Evolutionary conservation across 257 asterid species (phyloP).

Genomic region (Penstemon newberryi): DNA sequence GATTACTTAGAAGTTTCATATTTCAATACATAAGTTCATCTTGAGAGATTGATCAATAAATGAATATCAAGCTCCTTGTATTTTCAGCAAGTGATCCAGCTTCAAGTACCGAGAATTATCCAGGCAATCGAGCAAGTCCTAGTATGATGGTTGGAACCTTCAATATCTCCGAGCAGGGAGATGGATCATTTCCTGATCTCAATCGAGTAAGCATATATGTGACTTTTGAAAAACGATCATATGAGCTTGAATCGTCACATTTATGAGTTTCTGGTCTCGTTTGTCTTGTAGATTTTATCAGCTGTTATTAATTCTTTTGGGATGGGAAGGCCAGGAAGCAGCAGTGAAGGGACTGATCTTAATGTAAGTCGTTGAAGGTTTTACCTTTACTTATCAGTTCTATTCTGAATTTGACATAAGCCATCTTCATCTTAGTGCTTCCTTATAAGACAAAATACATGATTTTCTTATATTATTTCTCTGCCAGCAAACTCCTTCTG

Average conservation of each 20-base stretch:
- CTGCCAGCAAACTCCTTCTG: conserved; percentile 59
- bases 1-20: conserved; percentile 2
- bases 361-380: conserved; percentile 56
- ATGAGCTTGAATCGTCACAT: conserved; percentile 22
- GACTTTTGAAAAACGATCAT: conserved; percentile 9
- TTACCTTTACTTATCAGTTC: conserved; percentile 5
- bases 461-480: conserved; percentile 18
- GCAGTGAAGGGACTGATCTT: conserved; percentile 69
- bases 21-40: conserved; percentile 4
- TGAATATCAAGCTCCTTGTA: conserved; percentile 21
- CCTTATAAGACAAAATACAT: conserved; percentile 15
- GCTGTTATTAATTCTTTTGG: conserved; percentile 70
- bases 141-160: conserved; percentile 80
- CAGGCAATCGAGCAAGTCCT: conserved; percentile 52
- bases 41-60: background rate
- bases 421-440: conserved; percentile 25
- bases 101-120: conserved; percentile 46
- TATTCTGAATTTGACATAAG: conserved; percentile 4
- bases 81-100: conserved; percentile 62
- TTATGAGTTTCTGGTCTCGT: conserved; percentile 20
- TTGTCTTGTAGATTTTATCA: conserved; percentile 61
- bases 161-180: conserved; percentile 79
- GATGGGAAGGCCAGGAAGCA: conserved; percentile 57
- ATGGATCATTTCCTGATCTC: conserved; percentile 73
- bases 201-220: conserved; percentile 58